Conservation (phyloP, 108 stramenopile genomes). For the Skeletonema menzelii region DNA sequence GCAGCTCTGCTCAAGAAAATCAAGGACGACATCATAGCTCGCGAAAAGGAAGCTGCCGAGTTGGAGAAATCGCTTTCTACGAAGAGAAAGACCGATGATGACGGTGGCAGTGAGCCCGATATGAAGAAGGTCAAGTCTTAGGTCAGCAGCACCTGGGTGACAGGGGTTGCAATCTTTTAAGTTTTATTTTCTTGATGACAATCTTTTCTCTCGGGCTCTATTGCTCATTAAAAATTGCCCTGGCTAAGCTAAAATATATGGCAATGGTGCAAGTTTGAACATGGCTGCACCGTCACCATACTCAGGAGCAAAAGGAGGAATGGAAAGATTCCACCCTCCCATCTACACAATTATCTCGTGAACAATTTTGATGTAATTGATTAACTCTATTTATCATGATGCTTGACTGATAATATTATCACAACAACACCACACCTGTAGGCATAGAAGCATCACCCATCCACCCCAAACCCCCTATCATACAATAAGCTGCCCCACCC, state of each 20-base stretch:
- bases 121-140: neutral
- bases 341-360: neutral
- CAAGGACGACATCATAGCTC: constrained; percentile 44
- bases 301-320: neutral
- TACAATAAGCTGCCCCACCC: neutral
- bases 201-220: too few relatives aligned
- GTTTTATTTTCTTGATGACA: neutral
- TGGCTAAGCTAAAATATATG: too few relatives aligned
- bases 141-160: neutral
- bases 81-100: constrained; percentile 31
- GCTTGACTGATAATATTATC: neutral
- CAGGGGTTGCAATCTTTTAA: too few relatives aligned
- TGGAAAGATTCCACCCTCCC: too few relatives aligned
- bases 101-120: constrained; percentile 2
- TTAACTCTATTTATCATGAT: neutral
- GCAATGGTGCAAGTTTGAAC: neutral
- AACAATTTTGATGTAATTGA: constrained; percentile 5
- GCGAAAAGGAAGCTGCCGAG: constrained; percentile 31
- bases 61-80: constrained; percentile 34
- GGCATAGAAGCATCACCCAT: neutral
- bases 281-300: neutral
- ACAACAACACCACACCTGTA: neutral
- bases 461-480: neutral
- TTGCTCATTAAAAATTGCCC: too few relatives aligned
- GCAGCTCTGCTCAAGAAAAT: constrained; percentile 31